These are phyloP conservation scores for Alternaria ethzedia DNA, from an alignment of 2,329 filamentous ascomycete genomes.

Conservation along the genomic window DNA sequence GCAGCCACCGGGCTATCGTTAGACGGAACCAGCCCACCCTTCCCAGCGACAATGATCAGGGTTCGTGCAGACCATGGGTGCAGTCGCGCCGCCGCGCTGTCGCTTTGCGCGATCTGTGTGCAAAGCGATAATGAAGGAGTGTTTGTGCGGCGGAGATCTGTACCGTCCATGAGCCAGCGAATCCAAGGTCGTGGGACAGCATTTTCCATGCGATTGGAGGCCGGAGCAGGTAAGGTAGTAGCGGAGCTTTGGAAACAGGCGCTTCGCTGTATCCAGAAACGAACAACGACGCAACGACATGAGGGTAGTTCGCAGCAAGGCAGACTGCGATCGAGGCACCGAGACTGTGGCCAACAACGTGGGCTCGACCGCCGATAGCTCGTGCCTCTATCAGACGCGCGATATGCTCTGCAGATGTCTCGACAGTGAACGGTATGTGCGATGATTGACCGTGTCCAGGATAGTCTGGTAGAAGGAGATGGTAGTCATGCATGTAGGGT, in stretches of 20 bases:
- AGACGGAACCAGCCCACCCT: neutral
- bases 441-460: neutral
- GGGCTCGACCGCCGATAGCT: neutral
- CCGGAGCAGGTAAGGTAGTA: neutral
- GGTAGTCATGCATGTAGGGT: fast-evolving
- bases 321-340: neutral
- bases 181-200: neutral
- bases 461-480: neutral
- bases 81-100: neutral
- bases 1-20: neutral
- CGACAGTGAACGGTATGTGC: neutral
- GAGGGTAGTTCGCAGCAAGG: neutral
- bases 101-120: neutral
- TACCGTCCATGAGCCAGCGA: neutral
- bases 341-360: neutral
- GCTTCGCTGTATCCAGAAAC: neutral
- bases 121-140: neutral
- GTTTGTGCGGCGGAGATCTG: neutral
- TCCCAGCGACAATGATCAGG: neutral
- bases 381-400: neutral
- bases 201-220: neutral
- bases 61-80: neutral
- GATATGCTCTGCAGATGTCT: neutral
- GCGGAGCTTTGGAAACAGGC: neutral
- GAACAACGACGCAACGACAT: neutral